A percentile compares a stretch with the other conserved stretches of the same genome.
Conservation (phyloP, 2,329 filamentous ascomycete genomes). For the Exophiala spinifera region DNA sequence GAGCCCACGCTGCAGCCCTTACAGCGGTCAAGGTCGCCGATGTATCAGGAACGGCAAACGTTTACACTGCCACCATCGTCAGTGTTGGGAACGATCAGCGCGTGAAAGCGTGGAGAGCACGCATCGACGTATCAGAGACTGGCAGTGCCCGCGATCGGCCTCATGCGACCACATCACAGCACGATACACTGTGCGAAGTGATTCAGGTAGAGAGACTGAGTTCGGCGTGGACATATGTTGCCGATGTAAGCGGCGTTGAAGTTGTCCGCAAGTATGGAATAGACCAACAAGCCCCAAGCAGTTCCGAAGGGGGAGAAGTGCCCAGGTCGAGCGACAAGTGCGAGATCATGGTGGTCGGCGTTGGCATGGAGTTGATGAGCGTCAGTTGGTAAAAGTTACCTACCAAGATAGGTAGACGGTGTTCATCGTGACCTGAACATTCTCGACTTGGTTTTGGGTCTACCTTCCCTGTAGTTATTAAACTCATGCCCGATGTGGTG, state of each 20-base stretch:
- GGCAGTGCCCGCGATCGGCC: no score
- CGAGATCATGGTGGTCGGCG: constrained; percentile 23
- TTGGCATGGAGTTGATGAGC: constrained; percentile 25
- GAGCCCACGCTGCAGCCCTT: constrained; percentile 46
- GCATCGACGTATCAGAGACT: constrained; percentile 29
- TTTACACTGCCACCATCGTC: constrained; percentile 31
- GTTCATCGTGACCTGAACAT: no score
- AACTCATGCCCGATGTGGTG: no score
- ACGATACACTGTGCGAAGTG: constrained; percentile 4
- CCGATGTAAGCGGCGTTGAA: constrained; percentile 26
- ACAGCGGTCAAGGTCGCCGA: constrained; percentile 38
- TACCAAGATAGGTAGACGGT: no score
- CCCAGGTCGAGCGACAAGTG: neutral
- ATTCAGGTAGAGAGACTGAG: constrained; percentile 17
- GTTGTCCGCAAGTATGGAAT: constrained; percentile 7
- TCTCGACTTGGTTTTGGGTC: no score
- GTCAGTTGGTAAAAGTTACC: neutral
- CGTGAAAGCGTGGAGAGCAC: constrained; percentile 44
- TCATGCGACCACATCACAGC: neutral
- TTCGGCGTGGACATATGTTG: constrained; percentile 26
- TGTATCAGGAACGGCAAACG: neutral
- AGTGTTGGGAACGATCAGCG: constrained; percentile 47
- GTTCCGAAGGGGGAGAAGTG: no score
- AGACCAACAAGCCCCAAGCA: neutral
- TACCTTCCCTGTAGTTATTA: no score